Evolutionary conservation across 2,329 filamentous ascomycete genomes (phyloP), one percentile per base, ranked within the genome.

Genomic region (Hypoxylon sp.): DNA sequence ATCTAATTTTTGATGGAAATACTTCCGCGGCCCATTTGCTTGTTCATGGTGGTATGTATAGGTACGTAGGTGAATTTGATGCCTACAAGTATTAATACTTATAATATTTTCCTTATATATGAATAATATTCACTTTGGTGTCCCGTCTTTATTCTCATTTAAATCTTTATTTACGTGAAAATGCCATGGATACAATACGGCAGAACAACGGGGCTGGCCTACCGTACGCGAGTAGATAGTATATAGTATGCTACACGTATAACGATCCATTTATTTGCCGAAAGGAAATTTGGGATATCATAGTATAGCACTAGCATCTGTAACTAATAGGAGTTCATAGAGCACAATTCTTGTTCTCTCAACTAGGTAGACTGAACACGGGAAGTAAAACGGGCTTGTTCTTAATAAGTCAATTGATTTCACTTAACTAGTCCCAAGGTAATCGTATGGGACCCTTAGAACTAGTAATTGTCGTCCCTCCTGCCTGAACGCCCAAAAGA

Each of bases 401-500:
- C 36, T 60, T 49, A 17, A 36, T 64, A 32, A 49, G 28, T 63
- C 38, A 41, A 60, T 63, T 64, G 32, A 57, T 48, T 34, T 57
- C 11, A 63, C 63, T 17, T 34, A 70, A 21, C 48, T 69, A 59
- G 51, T 52, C 46, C 28, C 38, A 51, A 53, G 14, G 14, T 21
- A 43, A 43, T 21, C 9, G 14, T 59, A 57, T 53, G 19, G 21
- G 11, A 32, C 28, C 25, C 43, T 28, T 58, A 59, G 28, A 10
- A 28, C 52, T 68, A 55, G 59, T 48, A 46, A 57, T 13, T 57
- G 41, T 51, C 60, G 17, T 52, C 34, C 36, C 52, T 23, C 58
- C 34, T 46, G n/a, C 60, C 68, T 30, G 53, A 70, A 70, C 70
- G 68, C 70, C 70, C 52, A 41, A 32, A 59, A 51, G 43, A 36